Evolutionary conservation across 495 filamentous ascomycete species (phyloP), one percentile per base, ranked within the genome.

Genomic region (Elasticomyces elasticus): DNA sequence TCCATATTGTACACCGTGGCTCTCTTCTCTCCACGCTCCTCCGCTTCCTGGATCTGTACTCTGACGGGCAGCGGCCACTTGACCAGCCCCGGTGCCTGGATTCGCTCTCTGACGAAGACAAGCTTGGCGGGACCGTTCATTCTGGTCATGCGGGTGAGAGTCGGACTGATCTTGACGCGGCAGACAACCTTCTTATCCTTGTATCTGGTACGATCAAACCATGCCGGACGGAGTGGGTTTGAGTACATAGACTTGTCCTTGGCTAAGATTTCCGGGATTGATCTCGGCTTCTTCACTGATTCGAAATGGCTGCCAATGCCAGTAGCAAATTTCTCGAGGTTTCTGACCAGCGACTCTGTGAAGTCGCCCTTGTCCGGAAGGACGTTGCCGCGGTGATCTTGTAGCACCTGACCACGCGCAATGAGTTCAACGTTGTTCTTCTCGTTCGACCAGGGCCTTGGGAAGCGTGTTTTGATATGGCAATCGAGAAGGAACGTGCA

Each of bases 361-460:
- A 58, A 58, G 49, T 53, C 41, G 17, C 54, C 38, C 15, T 20
- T 12, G 42, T 47, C 12, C 5, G 7, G 17, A 25, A 12, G 7
- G 26, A 10, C 15, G 15, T 24, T 40, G 28, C 40, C 40, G 20
- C 40, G 12, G 6, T 9, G 40, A 19, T 43, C 40, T 19, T 43
- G 40, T 19, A n/a, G 12, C 7, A 22, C 6, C 20, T 9, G 13
- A 11, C 10, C 10, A 43, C 40, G 12, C 11, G 49, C 49, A 27
- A 52, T 53, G 30, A 58, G 47, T 33, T 58, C 55, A 9, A 43
- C 26, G 42, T 53, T 58, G 28, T 46, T 46, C 19, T 5, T 17
- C 3, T 4, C 17, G 9, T 24, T 15, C 12, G 44, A 20, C 41
- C 53, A 11, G n/a, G n/a, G n/a, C n/a, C 44, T 26, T 17, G 15